Evolutionary conservation across 2,329 filamentous ascomycete species (phyloP).

Genomic region (Mycosphaerella sp.): DNA sequence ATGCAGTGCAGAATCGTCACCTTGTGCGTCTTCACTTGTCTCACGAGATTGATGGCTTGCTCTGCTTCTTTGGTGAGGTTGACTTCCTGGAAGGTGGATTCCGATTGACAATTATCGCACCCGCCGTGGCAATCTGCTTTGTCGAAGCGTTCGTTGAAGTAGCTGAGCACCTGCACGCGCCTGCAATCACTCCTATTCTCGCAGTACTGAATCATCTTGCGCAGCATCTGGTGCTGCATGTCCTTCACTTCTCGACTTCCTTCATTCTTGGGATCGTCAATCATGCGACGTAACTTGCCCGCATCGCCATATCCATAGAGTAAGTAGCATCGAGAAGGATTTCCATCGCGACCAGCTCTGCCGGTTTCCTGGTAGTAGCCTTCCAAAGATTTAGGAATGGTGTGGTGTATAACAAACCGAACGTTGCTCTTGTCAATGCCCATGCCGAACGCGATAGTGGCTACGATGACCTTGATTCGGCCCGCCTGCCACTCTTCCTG

Average conservation of each 20-base stretch:
- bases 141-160: slow-evolving; percentile 83
- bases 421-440: slow-evolving; percentile 99
- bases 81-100: slow-evolving; percentile 60
- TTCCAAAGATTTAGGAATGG: slow-evolving; percentile 88
- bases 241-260: slow-evolving; percentile 73
- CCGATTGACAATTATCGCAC: slow-evolving; percentile 86
- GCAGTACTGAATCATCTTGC: slow-evolving; percentile 77
- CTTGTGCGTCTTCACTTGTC: slow-evolving; percentile 49
- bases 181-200: slow-evolving; percentile 85
- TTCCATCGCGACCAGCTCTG: slow-evolving; percentile 84
- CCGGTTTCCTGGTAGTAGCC: slow-evolving; percentile 99
- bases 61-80: slow-evolving; percentile 73
- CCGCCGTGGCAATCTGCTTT: slow-evolving; percentile 61
- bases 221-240: slow-evolving; percentile 76
- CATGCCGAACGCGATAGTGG: slow-evolving; percentile 98
- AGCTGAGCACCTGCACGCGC: slow-evolving; percentile 79
- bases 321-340: slow-evolving; percentile 79
- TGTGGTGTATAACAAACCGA: slow-evolving; percentile 91
- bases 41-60: slow-evolving; percentile 63
- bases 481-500: slow-evolving; percentile 81
- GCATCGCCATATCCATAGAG: slow-evolving; percentile 81
- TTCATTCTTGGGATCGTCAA: slow-evolving; percentile 67
- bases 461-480: slow-evolving; percentile 69
- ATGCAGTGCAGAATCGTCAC: slow-evolving; percentile 74
- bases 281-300: slow-evolving; percentile 67